phyloP scores from a whole-genome alignment of 2,329 filamentous ascomycete genomes.

The Emergomyces pasteurianus region DNA sequence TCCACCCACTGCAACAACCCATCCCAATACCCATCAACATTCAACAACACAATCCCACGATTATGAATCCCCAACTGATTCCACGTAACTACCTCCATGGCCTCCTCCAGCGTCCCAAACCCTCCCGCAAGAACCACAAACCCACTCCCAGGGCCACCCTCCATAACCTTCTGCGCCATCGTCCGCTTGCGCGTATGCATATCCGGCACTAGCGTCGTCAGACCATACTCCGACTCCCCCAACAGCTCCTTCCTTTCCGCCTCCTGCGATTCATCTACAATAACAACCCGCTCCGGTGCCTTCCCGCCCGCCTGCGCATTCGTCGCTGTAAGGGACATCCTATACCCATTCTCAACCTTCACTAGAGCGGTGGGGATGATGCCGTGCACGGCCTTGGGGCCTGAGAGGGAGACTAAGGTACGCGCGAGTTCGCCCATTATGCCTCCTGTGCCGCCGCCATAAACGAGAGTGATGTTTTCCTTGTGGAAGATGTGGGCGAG shows the following conservation, averaged over 20 bases:
- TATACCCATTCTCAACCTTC: slow-evolving; percentile 47
- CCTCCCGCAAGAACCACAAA: slow-evolving; percentile 84
- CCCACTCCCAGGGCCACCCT: slow-evolving; percentile 68
- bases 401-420: slow-evolving; percentile 70
- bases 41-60: slow-evolving; percentile 66
- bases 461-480: slow-evolving; percentile 72
- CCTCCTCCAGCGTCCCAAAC: slow-evolving; percentile 90
- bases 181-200: slow-evolving; percentile 95
- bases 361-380: slow-evolving; percentile 84
- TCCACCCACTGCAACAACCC: slow-evolving; percentile 72
- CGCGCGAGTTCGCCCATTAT: slow-evolving; percentile 91
- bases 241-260: slow-evolving; percentile 14
- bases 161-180: slow-evolving; percentile 81
- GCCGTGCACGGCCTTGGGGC: slow-evolving; percentile 74
- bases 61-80: slow-evolving; percentile 92
- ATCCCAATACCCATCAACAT: slow-evolving; percentile 86
- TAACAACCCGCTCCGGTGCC: slow-evolving; percentile 42
- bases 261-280: slow-evolving; percentile 36
- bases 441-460: slow-evolving; percentile 87
- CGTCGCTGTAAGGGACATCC: slow-evolving; percentile 7
- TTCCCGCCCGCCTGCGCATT: slow-evolving; percentile 17
- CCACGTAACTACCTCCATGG: slow-evolving; percentile 90
- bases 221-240: slow-evolving; percentile 50
- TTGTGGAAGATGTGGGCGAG: slow-evolving; percentile 64
- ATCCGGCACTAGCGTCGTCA: slow-evolving; percentile 77